A percentile compares a stretch with the other conserved stretches of the same genome.
phyloP scores from a whole-genome alignment of 2,329 filamentous ascomycete species.

The Zasmidium cellare region DNA sequence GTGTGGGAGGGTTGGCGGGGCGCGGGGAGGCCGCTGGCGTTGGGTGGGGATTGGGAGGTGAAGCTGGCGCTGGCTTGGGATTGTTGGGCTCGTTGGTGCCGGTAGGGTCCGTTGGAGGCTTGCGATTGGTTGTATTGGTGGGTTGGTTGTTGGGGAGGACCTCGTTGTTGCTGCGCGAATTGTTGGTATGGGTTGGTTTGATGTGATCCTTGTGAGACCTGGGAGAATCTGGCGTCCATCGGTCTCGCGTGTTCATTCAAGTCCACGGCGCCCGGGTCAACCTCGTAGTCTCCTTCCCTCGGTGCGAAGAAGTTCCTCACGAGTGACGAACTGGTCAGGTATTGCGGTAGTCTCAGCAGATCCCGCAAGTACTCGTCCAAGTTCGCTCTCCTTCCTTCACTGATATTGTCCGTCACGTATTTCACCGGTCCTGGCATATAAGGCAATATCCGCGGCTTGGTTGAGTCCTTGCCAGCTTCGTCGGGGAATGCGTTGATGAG shows the following conservation, averaged over 20 bases:
- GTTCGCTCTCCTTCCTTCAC: constrained; percentile 87
- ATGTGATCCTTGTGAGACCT: constrained; percentile 38
- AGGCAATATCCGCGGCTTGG: constrained; percentile 74
- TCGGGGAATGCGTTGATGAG: constrained; percentile 87
- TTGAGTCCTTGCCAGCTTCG: constrained; percentile 83
- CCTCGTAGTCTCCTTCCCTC: constrained; percentile 87
- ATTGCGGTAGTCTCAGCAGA: constrained; percentile 74
- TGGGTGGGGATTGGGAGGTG: constrained; percentile 15
- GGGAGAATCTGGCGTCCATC: constrained; percentile 61
- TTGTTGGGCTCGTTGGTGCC: constrained; percentile 18
- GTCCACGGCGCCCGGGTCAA: constrained; percentile 66
- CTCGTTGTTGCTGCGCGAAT: constrained; percentile 22
- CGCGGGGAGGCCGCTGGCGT: constrained; percentile 13
- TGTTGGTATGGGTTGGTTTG: constrained; percentile 22
- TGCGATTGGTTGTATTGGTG: constrained; percentile 30
- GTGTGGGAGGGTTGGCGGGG: constrained; percentile 16
- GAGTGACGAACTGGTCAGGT: constrained; percentile 80
- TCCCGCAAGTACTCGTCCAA: constrained; percentile 95
- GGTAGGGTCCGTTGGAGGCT: constrained; percentile 14
- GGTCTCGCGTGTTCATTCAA: constrained; percentile 67
- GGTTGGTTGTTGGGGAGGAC: constrained; percentile 16
- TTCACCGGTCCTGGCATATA: constrained; percentile 99
- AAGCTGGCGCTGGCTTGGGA: constrained; percentile 15
- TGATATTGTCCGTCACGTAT: constrained; percentile 97
- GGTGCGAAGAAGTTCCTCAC: constrained; percentile 91